Conservation (phyloP, 148 eudicot species). For the Fallopia convolvulus region DNA sequence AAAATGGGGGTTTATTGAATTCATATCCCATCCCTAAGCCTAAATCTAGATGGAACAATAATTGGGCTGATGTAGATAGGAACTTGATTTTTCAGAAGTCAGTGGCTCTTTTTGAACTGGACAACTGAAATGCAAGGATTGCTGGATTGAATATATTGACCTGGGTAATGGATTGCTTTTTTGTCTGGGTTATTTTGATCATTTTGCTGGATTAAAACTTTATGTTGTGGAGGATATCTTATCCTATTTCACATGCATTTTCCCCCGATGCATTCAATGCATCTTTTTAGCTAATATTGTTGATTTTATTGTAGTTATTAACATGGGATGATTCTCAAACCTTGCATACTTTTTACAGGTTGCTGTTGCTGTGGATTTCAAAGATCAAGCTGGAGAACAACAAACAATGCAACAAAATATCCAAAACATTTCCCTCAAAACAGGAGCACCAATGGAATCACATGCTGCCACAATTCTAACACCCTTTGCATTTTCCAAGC, state of each 20-base stretch:
- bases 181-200: neutral
- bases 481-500: constrained; percentile 87
- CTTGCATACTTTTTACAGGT: constrained; percentile 32
- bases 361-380: constrained; percentile 79
- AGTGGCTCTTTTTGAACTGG: neutral
- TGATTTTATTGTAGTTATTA: neutral
- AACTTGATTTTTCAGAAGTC: neutral
- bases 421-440: constrained; percentile 84
- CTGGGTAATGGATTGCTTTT: too few relatives aligned
- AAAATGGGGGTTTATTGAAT: neutral
- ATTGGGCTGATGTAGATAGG: neutral
- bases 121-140: neutral
- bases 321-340: neutral
- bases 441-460: constrained; percentile 96
- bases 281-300: neutral
- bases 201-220: neutral
- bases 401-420: constrained; percentile 91
- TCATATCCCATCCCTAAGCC: neutral
- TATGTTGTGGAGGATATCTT: neutral
- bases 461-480: constrained; percentile 82
- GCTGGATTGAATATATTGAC: too few relatives aligned
- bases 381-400: constrained; percentile 92
- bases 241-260: neutral
- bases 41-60: neutral
- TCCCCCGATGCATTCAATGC: neutral